phyloP scores from a whole-genome alignment of 176 grass and related monocot species.

The Oryza longistaminata region DNA sequence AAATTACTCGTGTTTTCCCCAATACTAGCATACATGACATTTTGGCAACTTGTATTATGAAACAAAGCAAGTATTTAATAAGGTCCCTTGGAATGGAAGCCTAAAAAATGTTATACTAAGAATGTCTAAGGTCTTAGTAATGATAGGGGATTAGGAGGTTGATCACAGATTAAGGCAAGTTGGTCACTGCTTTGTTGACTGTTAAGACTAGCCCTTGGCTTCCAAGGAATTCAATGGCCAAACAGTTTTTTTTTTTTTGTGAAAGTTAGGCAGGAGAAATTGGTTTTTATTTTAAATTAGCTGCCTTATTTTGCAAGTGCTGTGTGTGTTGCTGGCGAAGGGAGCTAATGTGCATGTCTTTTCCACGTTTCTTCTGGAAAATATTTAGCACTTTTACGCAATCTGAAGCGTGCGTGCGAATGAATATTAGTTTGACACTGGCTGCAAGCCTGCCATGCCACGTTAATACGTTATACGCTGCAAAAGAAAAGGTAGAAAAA shows the following conservation, averaged over 20 bases:
- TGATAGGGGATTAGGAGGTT: neutral
- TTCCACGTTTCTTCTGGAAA: constrained; percentile 38
- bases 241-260: neutral
- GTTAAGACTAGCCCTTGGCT: constrained; percentile 35
- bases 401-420: neutral
- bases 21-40: neutral
- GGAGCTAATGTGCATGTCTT: neutral
- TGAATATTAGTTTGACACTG: constrained; percentile 14
- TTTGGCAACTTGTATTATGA: neutral
- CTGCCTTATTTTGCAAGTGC: constrained; percentile 1
- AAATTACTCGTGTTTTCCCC: neutral
- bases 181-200: constrained; percentile 39
- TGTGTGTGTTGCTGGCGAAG: neutral
- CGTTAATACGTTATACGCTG: neutral
- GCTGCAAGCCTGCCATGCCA: constrained; percentile 12
- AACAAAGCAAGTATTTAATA: constrained; percentile 22
- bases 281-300: neutral
- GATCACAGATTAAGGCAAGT: constrained; percentile 15
- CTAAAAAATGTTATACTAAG: constrained; percentile 20
- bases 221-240: constrained; percentile 37
- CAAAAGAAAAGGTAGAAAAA: neutral
- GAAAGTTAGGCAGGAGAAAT: neutral
- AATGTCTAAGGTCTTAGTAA: neutral
- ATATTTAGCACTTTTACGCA: constrained; percentile 14
- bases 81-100: constrained; percentile 27